Evolutionary conservation across 202 grass and related monocot genomes (phyloP), one percentile per base, ranked within the genome.

Genomic region (Schoenoplectus triqueter): DNA sequence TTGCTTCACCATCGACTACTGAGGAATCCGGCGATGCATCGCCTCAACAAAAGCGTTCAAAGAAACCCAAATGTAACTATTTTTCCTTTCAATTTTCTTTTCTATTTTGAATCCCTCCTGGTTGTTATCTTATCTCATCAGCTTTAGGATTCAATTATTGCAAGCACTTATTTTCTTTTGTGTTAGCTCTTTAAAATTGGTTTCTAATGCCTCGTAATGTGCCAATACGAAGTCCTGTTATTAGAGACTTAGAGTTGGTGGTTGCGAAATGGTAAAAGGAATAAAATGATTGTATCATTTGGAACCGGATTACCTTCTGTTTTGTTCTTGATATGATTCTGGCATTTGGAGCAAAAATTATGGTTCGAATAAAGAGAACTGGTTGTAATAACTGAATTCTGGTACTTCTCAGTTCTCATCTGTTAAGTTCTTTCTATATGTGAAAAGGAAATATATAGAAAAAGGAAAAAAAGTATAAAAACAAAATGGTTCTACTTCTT

Each of bases 11-110:
- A 7, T 50, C 78, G 51, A 56, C 64, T 10, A 48, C 40, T 54
- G 80, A 86, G 20, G 80, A 55, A 72, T 49, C 84, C 46, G 60
- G 42, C 69, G 84, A 84, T 64, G 7, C 55, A 3, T 87, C 69
- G 22, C 60, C 86, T 77, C 84, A 81, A 48, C 81, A 70, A n/a
- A 86, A 81, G 80, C 65, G 84, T 20, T 84, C 88, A 52, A 89
- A 89, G 48, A 89, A 86, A 84, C 88, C 88, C 51, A 89, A 86
- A 84, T 86, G 88, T 89, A 83, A n/a, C 3, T 65, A 60, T 5
- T 39, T 60, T 18, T 74, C 2, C 54, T 13, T 10, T 10, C 17
- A 56, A 14, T 56, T 56, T 56, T 56, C 54, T 13, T 22, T 41
- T 14, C 13, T 46, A 7, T 17, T 42, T 84, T 52, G 1, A 18